Percentiles rank a stretch among this genome's conserved stretches.
Conservation (phyloP, 495 filamentous ascomycete species). For the Neurospora pannonica region DNA sequence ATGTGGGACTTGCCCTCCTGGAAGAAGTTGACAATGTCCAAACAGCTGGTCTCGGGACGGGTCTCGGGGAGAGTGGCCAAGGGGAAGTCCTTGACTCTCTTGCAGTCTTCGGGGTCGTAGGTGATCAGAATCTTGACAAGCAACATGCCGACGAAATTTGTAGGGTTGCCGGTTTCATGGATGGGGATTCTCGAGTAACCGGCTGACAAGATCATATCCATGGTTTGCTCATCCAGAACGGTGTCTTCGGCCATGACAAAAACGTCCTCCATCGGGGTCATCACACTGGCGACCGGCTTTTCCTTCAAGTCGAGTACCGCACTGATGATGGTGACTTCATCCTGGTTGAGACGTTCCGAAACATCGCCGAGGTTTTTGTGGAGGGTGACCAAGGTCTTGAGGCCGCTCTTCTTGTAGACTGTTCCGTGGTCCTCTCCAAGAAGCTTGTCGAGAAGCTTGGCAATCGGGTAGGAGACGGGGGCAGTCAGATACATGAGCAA, state of each 20-base stretch:
- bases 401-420: constrained; percentile 88
- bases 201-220: constrained; percentile 83
- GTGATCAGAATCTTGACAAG: constrained; percentile 97
- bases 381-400: constrained; percentile 72
- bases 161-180: constrained; percentile 68
- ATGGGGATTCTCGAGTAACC: constrained; percentile 96
- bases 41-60: constrained; percentile 83
- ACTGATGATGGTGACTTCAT: constrained; percentile 97
- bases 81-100: constrained; percentile 76
- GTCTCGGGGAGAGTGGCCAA: constrained; percentile 93
- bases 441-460: constrained; percentile 78
- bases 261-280: constrained; percentile 97
- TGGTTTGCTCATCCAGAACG: constrained; percentile 80
- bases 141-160: constrained; percentile 94
- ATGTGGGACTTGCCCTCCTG: constrained; percentile 99
- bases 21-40: constrained; percentile 99
- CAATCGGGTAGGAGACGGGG: constrained; percentile 80
- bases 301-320: constrained; percentile 94
- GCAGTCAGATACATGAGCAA: constrained; percentile 84
- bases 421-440: constrained; percentile 90
- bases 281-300: constrained; percentile 86
- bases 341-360: constrained; percentile 84
- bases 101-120: constrained; percentile 90
- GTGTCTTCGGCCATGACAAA: constrained; percentile 92
- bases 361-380: constrained; percentile 83